Base-by-base conservation (phyloP, 129 eudicot genomes). In the Saposhnikovia divaricata region DNA sequence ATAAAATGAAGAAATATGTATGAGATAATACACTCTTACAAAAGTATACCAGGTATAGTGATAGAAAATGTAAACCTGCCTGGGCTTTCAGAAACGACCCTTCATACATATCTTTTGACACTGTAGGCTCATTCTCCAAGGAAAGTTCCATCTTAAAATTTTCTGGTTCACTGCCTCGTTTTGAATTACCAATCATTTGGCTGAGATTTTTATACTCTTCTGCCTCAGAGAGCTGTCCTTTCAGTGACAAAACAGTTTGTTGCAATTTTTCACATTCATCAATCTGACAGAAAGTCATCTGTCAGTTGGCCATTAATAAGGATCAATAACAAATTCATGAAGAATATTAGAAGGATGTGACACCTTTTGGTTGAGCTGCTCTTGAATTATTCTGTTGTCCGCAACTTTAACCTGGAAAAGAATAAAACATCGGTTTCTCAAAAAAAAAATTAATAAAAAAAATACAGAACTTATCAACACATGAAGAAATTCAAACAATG, bases 301-400 rank as follows among this genome's bases (percentile, higher is more conserved):
- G 44, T 63, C 70, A 78, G n/a, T 10, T 70, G 42, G 53, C 12
- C 77, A 23, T 46, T 7, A 65, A 85, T 40, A 78, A 74, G 66
- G 53, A 70, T 37, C 44, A 31, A 40, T 51, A 73, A 37, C 11
- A 77, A 6, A 34, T 77, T 51, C 31, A 51, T 14, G 46, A 19
- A 50, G 28, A n/a, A 78, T 70, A 15, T 40, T 59, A 75, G 25
- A 25, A 44, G 38, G 38, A 65, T 39, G 4, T 55, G 19, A 66
- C 82, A 90, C 99, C 99, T 95, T 92, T 83, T 87, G 90, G 85
- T 81, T 86, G 79, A 95, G 97, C 88, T 95, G 97, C 81, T 95
- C 99, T 81, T 95, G 93, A 80, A 92, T 90, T 80, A 95, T 87
- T 70, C 97, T 86, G 76, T 92, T 95, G 81, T 95, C 99, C 27